A percentile compares a stretch with the other conserved stretches of the same genome.
Conservation (phyloP, 2,329 filamentous ascomycete genomes). For the Dactylella cylindrospora region DNA sequence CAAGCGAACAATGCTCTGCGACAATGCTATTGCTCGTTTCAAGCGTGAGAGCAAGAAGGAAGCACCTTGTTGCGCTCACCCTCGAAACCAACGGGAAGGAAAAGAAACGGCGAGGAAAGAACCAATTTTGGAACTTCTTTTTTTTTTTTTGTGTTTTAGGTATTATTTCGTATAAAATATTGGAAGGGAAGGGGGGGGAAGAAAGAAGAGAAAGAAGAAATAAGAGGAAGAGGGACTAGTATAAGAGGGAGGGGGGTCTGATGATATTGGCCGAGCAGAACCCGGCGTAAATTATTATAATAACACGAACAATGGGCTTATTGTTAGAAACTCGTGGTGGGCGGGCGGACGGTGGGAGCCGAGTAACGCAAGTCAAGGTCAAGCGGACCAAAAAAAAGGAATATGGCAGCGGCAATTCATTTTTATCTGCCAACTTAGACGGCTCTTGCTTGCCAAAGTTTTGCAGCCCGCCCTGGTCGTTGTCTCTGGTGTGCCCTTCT, state of each 20-base stretch:
- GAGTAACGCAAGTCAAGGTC: constrained; percentile 44
- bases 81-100: constrained; percentile 30
- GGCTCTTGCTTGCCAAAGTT: constrained; percentile 30
- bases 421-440: constrained; percentile 39
- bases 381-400: constrained; percentile 28
- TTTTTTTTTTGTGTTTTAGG: constrained; percentile 23
- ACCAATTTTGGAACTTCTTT: constrained; percentile 22
- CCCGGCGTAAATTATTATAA: constrained; percentile 38
- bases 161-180: background rate
- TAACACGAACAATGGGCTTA: constrained; percentile 38
- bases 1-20: too few relatives aligned
- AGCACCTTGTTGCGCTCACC: constrained; percentile 44
- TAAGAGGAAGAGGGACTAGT: constrained; percentile 12
- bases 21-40: constrained; percentile 19
- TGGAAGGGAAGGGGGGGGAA: background rate
- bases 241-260: constrained; percentile 33
- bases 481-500: too few relatives aligned
- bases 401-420: constrained; percentile 43
- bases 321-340: constrained; percentile 42
- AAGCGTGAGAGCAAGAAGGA: constrained; percentile 44
- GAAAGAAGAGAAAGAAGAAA: constrained; percentile 14
- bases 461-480: constrained; percentile 31
- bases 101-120: constrained; percentile 24
- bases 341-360: constrained; percentile 40
- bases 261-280: constrained; percentile 31